Percentiles rank a stretch among this genome's conserved stretches.
Evolutionary conservation across 1,284 basidiomycete species (phyloP).

Genomic region (Fomitopsis schrenkii): DNA sequence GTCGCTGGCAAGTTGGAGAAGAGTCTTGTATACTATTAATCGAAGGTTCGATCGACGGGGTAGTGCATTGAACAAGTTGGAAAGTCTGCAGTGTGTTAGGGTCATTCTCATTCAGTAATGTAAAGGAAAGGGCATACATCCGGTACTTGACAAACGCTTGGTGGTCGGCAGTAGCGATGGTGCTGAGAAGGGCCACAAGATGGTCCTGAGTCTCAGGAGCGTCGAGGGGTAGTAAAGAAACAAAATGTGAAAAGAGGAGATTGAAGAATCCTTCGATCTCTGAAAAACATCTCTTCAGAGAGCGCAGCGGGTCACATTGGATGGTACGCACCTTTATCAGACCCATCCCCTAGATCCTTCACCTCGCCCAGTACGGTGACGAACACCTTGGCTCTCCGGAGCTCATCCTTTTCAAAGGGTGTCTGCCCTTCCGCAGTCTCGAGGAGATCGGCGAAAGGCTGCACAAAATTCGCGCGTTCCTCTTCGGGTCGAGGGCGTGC

Average conservation of each 20-base stretch:
- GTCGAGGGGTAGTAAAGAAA: constrained; percentile 50
- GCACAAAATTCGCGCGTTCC: constrained; percentile 57
- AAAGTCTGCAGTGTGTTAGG: constrained; percentile 48
- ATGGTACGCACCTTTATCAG: constrained; percentile 58
- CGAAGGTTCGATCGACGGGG: constrained; percentile 70
- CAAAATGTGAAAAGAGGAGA: constrained; percentile 67
- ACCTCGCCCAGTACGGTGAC: constrained; percentile 56
- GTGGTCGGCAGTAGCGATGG: constrained; percentile 52
- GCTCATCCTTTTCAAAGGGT: constrained; percentile 49
- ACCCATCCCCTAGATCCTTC: constrained; percentile 69
- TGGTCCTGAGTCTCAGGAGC: constrained; percentile 51
- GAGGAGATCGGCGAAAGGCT: constrained; percentile 64
- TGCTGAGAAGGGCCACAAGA: constrained; percentile 46
- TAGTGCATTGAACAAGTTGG: constrained; percentile 85
- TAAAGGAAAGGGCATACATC: constrained; percentile 41
- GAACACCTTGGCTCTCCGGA: constrained; percentile 49
- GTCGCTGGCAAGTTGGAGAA: constrained; percentile 63
- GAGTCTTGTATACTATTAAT: constrained; percentile 58
- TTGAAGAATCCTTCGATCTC: constrained; percentile 89
- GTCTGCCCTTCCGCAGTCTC: constrained; percentile 50
- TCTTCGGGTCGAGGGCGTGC: constrained; percentile 66
- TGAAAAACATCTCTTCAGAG: constrained; percentile 25
- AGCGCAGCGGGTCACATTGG: neutral
- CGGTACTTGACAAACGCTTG: constrained; percentile 61
- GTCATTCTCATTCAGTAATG: neutral